Evolutionary conservation across 208 protist genomes (phyloP), one percentile per base, ranked within the genome.

Genomic region (Trypanosoma vivax): DNA sequence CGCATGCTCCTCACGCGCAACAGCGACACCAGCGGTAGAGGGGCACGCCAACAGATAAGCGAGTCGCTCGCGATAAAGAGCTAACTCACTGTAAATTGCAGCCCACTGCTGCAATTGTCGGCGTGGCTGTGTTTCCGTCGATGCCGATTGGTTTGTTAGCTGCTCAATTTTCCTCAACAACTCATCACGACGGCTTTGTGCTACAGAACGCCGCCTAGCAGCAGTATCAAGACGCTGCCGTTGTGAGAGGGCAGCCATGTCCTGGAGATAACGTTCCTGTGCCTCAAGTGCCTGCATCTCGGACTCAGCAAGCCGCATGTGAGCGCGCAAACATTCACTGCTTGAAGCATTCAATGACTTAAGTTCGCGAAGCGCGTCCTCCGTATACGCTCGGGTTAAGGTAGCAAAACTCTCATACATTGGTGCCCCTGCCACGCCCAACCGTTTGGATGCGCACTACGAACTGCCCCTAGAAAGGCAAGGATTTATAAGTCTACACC

Each of bases 241-340:
- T 5, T 40, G 31, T 1, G 49, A 33, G 16, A 51, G 40, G 16
- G 31, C 2, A 16, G 34, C 28, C 13, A 55, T 24, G 10, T 48
- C 21, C 30, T 55, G 42, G 38, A 65, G 37, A 28, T 51, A 29
- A 4, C 23, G 18, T n/a, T 33, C 16, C 28, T 65, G 58, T 14
- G 31, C 50, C 30, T 13, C 9, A 21, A 65, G 14, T 18, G 58
- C 30, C 1, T 33, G 58, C 41, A 65, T 65, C 25, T 55, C 58
- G 24, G 40, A 30, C 16, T 65, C 49, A 24, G 58, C 58, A 43
- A 65, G 50, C 5, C 29, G 39, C 49, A 51, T 50, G 31, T 51
- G 34, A 14, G 31, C 39, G 1, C 34, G 28, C n/a, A 65, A 31
- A 21, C 21, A 1, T 5, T 33, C 28, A 19, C 23, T 30, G 13